phyloP scores from a whole-genome alignment of 192 early-diverging fungal genomes.

The Gryganskiella cystojenkinii region DNA sequence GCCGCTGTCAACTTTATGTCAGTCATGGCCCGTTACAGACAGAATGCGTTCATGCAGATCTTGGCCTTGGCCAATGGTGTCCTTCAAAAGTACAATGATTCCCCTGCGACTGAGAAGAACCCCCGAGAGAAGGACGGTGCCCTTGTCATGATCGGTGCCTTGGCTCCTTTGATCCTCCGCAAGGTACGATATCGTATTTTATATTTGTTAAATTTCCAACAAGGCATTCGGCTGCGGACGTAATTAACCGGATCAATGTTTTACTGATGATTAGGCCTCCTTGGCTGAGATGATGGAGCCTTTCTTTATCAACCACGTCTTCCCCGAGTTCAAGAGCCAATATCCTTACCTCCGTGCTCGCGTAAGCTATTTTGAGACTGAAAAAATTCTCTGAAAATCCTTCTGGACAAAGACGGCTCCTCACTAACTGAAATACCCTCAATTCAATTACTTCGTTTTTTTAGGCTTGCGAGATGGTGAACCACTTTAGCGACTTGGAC shows the following conservation, averaged over 20 bases:
- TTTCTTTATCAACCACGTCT: constrained; percentile 87
- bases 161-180: constrained; percentile 76
- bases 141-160: constrained; percentile 84
- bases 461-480: constrained; percentile 62
- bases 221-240: no score
- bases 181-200: constrained; percentile 62
- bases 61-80: constrained; percentile 82
- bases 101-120: constrained; percentile 75
- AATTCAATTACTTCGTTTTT: background rate
- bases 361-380: constrained; percentile 55
- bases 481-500: constrained; percentile 68
- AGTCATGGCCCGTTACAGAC: constrained; percentile 80
- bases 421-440: background rate
- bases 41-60: constrained; percentile 84
- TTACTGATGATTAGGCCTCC: constrained; percentile 61
- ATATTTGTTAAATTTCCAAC: no score
- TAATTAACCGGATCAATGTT: background rate
- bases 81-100: constrained; percentile 73
- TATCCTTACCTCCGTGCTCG: constrained; percentile 86
- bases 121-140: constrained; percentile 91
- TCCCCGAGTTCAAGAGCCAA: constrained; percentile 91
- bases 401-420: no score
- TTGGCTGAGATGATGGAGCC: constrained; percentile 81
- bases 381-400: constrained; percentile 3
- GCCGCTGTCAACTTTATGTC: constrained; percentile 84